Evolutionary conservation across 2,329 filamentous ascomycete species (phyloP).

Genomic region (Arachnomyces sp.): DNA sequence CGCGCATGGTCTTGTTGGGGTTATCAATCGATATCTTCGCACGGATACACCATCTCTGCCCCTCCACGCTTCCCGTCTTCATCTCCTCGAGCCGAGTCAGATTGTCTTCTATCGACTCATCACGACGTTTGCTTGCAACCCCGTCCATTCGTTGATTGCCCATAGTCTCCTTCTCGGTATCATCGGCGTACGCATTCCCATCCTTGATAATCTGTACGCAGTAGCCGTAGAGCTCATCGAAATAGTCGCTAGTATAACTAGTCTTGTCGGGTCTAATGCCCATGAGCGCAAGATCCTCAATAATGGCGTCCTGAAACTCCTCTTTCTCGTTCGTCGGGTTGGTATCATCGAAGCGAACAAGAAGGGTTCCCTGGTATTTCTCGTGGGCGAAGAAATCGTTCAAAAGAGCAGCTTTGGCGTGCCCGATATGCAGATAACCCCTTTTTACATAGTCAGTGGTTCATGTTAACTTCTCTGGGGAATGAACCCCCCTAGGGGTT

Average conservation of each 20-base stretch:
- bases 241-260: constrained; percentile 83
- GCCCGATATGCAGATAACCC: constrained; percentile 15
- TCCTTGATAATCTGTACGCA: constrained; percentile 69
- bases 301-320: constrained; percentile 80
- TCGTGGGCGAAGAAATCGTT: constrained; percentile 26
- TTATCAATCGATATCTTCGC: constrained; percentile 79
- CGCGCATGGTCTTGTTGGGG: constrained; percentile 80
- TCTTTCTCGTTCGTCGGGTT: constrained; percentile 90
- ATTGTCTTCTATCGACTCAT: constrained; percentile 66
- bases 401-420: constrained; percentile 24
- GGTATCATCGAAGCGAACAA: constrained; percentile 83
- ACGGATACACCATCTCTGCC: constrained; percentile 70
- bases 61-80: constrained; percentile 68
- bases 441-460: too few relatives aligned
- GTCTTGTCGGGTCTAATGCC: constrained; percentile 73
- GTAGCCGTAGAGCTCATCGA: constrained; percentile 74
- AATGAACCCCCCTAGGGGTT: too few relatives aligned
- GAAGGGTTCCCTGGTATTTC: constrained; percentile 54
- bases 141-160: constrained; percentile 69
- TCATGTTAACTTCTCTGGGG: too few relatives aligned
- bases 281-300: constrained; percentile 76
- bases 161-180: constrained; percentile 77
- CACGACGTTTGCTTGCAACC: constrained; percentile 64
- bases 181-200: constrained; percentile 78
- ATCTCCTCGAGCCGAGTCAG: constrained; percentile 76